A percentile compares a stretch with the other conserved stretches of the same genome.
Conservation (phyloP, 345 rosid species). For the Murraya koenigii region DNA sequence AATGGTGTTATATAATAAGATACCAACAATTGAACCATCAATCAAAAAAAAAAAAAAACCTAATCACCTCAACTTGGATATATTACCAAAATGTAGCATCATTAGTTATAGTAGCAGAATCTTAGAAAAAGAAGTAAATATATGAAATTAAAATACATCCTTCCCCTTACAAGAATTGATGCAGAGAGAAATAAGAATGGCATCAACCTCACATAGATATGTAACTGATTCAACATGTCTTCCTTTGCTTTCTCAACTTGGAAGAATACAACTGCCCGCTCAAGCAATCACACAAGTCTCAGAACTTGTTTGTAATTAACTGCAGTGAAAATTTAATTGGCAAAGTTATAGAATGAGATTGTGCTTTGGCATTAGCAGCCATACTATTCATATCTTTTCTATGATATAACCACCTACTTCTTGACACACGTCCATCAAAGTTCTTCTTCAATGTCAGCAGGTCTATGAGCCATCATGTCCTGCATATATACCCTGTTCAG, state of each 20-base stretch:
- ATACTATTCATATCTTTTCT: conserved; percentile 82
- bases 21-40: too few relatives aligned
- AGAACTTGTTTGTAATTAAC: not conserved
- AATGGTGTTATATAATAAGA: too few relatives aligned
- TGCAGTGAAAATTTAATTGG: not conserved
- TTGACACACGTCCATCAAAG: conserved; percentile 89
- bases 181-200: not conserved
- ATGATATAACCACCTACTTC: conserved; percentile 95
- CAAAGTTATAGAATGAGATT: conserved; percentile 5
- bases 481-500: conserved; percentile 57
- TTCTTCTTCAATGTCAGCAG: conserved; percentile 88
- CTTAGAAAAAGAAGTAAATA: too few relatives aligned
- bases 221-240: conserved; percentile 92
- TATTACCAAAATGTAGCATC: too few relatives aligned
- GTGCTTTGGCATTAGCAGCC: conserved; percentile 86
- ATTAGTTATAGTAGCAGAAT: too few relatives aligned
- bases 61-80: too few relatives aligned
- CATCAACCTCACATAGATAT: conserved; percentile 74
- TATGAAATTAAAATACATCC: too few relatives aligned
- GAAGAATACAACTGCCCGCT: conserved; percentile 93
- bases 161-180: too few relatives aligned
- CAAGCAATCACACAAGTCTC: conserved; percentile 18
- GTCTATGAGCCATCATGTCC: conserved; percentile 75
- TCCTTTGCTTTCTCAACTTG: conserved; percentile 97
- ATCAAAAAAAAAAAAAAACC: too few relatives aligned